Conservation (phyloP, 768 basidiomycete species). For the Leccinellum rugosiceps region DNA sequence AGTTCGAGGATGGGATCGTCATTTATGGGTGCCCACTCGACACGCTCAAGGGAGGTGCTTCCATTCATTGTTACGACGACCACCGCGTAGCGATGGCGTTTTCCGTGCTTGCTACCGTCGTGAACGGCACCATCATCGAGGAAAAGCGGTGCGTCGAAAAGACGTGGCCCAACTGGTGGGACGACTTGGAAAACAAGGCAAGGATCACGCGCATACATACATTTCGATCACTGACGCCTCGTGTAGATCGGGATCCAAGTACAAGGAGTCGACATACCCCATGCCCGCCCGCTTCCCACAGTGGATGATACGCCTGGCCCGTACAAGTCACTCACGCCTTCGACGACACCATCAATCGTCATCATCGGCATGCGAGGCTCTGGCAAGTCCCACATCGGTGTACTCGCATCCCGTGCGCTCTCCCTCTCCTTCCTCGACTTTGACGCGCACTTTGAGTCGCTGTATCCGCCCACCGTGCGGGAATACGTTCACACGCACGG, state of each 20-base stretch:
- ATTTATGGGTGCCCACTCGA: constrained; percentile 72
- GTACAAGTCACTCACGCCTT: constrained; percentile 15
- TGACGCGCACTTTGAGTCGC: constrained; percentile 70
- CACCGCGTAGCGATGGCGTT: constrained; percentile 99
- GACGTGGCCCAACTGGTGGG: constrained; percentile 99
- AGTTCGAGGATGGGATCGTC: constrained; percentile 91
- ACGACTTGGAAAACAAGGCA: constrained; percentile 94
- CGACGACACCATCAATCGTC: constrained; percentile 57
- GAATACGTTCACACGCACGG: constrained; percentile 79
- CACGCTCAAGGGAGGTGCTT: constrained; percentile 64
- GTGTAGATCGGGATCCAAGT: constrained; percentile 83
- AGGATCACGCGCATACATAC: constrained; percentile 3
- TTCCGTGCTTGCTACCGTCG: constrained; percentile 76
- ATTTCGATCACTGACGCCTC: not conserved
- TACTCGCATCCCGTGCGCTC: constrained; percentile 69
- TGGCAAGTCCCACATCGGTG: constrained; percentile 88
- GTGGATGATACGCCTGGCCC: constrained; percentile 40
- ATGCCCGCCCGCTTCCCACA: constrained; percentile 29
- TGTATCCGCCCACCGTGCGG: constrained; percentile 58
- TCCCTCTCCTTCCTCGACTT: constrained; percentile 81
- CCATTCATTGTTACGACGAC: constrained; percentile 95
- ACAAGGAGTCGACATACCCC: constrained; percentile 75
- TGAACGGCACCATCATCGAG: constrained; percentile 77
- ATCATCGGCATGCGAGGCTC: constrained; percentile 96
- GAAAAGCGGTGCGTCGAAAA: constrained; percentile 99